These are phyloP conservation scores for Rhodofomes roseus DNA, from an alignment of 1,284 basidiomycete species.

Conservation along the genomic window DNA sequence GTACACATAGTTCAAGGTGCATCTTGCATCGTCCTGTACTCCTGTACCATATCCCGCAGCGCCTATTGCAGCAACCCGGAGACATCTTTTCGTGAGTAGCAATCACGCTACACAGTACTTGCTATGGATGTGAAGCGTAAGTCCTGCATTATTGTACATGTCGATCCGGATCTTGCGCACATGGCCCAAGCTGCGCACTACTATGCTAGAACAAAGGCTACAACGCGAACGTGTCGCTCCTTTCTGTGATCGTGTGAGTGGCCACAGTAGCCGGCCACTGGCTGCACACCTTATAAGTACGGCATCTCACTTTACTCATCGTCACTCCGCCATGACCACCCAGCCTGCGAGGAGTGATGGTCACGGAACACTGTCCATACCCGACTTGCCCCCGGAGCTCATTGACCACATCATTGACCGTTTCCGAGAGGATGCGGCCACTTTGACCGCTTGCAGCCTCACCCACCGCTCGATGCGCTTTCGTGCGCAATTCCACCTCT, in stretches of 20 bases:
- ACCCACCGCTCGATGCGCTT: conserved; percentile 12
- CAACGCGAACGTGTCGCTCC: not conserved
- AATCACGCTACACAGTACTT: too few relatives aligned
- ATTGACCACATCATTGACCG: conserved; percentile 19
- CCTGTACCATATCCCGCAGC: too few relatives aligned
- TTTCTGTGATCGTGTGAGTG: not conserved
- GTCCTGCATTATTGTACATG: too few relatives aligned
- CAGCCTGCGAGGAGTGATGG: too few relatives aligned
- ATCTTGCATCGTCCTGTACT: too few relatives aligned
- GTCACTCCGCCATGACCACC: not conserved
- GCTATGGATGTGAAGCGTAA: too few relatives aligned
- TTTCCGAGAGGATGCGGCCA: conserved; percentile 12
- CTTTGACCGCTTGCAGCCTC: conserved; percentile 16
- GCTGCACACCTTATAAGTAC: too few relatives aligned
- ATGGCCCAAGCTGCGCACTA: not conserved
- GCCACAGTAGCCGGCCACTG: not conserved
- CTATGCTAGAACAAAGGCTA: not conserved
- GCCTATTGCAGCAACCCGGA: too few relatives aligned
- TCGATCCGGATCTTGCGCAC: not conserved
- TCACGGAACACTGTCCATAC: not conserved
- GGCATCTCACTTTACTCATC: too few relatives aligned
- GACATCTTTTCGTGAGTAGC: too few relatives aligned
- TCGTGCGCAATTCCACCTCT: conserved; percentile 15
- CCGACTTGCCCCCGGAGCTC: conserved; percentile 17
- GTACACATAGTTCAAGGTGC: too few relatives aligned